Base-by-base conservation (phyloP, 2,329 filamentous ascomycete species). In the Colletotrichum gloeosporioides region DNA sequence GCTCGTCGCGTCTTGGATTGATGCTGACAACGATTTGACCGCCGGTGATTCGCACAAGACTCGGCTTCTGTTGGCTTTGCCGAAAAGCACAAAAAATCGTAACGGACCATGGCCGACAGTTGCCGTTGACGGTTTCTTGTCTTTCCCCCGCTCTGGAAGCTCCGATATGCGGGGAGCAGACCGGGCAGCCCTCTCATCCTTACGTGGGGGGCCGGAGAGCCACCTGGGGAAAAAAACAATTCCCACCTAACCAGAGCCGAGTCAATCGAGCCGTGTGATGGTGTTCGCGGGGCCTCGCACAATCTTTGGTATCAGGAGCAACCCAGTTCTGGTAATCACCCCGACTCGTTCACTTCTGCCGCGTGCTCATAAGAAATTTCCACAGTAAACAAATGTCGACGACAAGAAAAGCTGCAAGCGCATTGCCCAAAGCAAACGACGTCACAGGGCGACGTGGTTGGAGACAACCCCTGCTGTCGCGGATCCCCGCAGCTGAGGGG, bases 121-220 rank as follows among this genome's bases (percentile, higher is more conserved):
- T 9, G 34, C 16, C 55, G 31, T 29, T 31, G 63, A 49, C 15
- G 15, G 15, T 27, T 27, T 39, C 36, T 16, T 22, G 29, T 27
- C 13, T 32, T 39, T 44, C 31, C 27, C 36, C 22, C 34, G 39
- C 44, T 49, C 27, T 31, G 29, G 29, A 57, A 66, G 61, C 68
- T 62, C 68, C 36, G 73, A 62, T 61, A 16, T 75, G 73, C 69
- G 73, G 73, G 73, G 61, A 62, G 72, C 65, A 66, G 31, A 22
- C 49, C 36, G 27, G 32, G 25, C 62, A 65, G 55, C 53, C 22
- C 53, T 59, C 39, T 6, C 70, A 73, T 70, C 25, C 34, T 74
- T 65, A 36, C 59, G 67, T 71, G 59, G 71, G 67, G 71, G 63
- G 18, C 49, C 18, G 18, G 49, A 13, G 36, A 29, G 53, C 55